phyloP scores from a whole-genome alignment of 2,329 filamentous ascomycete species.

The Aspergillus intermedius region DNA sequence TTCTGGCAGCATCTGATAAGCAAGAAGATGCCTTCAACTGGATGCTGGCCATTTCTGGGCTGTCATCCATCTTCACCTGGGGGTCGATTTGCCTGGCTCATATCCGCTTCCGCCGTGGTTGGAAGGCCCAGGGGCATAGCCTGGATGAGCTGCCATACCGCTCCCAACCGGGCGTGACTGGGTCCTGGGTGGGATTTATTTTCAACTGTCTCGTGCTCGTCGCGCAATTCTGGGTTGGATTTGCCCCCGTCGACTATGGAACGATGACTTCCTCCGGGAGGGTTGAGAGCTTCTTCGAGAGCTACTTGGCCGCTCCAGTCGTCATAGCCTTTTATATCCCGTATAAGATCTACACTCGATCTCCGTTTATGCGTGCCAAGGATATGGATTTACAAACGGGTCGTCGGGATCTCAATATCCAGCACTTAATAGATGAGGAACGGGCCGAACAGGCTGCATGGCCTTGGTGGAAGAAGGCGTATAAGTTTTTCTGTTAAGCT shows the following conservation, averaged over 20 bases:
- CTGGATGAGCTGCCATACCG: slow-evolving; percentile 73
- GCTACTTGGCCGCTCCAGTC: slow-evolving; percentile 53
- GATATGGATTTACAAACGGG: slow-evolving; percentile 88
- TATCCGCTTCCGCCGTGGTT: slow-evolving; percentile 83
- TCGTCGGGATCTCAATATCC: slow-evolving; percentile 74
- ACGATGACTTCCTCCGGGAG: slow-evolving; percentile 41
- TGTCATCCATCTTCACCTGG: slow-evolving; percentile 71
- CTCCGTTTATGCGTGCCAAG: slow-evolving; percentile 56
- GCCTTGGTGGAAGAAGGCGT: slow-evolving; percentile 70
- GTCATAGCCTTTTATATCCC: slow-evolving; percentile 56
- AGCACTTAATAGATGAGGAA: slow-evolving; percentile 73
- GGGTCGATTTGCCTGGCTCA: slow-evolving; percentile 81
- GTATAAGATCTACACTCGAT: slow-evolving; percentile 71
- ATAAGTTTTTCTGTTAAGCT: slow-evolving; percentile 63
- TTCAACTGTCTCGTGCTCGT: slow-evolving; percentile 71
- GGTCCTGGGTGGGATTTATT: slow-evolving; percentile 71
- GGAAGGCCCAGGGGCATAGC: slow-evolving; percentile 62
- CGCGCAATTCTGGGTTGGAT: slow-evolving; percentile 83
- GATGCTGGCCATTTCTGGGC: slow-evolving; percentile 69
- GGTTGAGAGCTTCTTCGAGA: slow-evolving; percentile 62
- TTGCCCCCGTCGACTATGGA: slow-evolving; percentile 62
- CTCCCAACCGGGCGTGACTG: slow-evolving; percentile 69
- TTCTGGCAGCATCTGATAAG: slow-evolving; percentile 60
- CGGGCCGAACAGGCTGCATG: slow-evolving; percentile 63
- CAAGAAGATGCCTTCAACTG: slow-evolving; percentile 65